A percentile compares a stretch with the other conserved stretches of the same genome.
phyloP scores from a whole-genome alignment of 2,329 filamentous ascomycete genomes.

The Exophiala sideris region DNA sequence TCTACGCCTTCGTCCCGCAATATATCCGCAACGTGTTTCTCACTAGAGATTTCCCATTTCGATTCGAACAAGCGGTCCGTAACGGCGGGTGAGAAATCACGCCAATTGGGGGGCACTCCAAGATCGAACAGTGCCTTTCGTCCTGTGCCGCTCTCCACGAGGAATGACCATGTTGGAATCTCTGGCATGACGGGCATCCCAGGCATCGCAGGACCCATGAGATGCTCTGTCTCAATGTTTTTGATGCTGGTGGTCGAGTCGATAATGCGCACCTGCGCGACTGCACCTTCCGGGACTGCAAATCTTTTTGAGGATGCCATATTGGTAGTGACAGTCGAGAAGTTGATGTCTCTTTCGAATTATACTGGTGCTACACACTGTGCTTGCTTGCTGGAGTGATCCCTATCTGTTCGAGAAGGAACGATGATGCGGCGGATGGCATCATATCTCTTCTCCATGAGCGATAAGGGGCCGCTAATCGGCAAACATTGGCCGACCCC shows the following conservation, averaged over 20 bases:
- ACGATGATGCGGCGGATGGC: too few relatives aligned
- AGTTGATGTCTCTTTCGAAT: too few relatives aligned
- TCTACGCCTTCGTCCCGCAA: conserved; percentile 19
- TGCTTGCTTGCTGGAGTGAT: too few relatives aligned
- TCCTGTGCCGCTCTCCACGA: conserved; percentile 13
- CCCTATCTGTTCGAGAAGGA: too few relatives aligned
- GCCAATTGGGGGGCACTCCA: conserved; percentile 32
- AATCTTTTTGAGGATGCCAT: conserved; percentile 10
- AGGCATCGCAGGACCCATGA: conserved; percentile 19
- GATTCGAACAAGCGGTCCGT: conserved; percentile 5
- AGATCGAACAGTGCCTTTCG: conserved; percentile 32
- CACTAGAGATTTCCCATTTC: conserved; percentile 19
- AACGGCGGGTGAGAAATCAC: conserved; percentile 20
- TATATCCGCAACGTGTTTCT: conserved; percentile 26
- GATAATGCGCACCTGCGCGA: conserved; percentile 18
- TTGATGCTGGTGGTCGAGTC: conserved; percentile 21
- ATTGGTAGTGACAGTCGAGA: not conserved
- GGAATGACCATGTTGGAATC: conserved; percentile 18
- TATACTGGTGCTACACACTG: too few relatives aligned
- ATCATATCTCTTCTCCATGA: too few relatives aligned
- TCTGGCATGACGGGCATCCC: conserved; percentile 19
- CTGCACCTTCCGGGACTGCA: conserved; percentile 10
- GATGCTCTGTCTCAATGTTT: conserved; percentile 2
- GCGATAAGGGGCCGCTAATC: too few relatives aligned
- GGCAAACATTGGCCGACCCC: too few relatives aligned